A percentile compares a stretch with the other conserved stretches of the same genome.
Conservation (phyloP, 2,329 filamentous ascomycete species). For the Thelonectria blattea region DNA sequence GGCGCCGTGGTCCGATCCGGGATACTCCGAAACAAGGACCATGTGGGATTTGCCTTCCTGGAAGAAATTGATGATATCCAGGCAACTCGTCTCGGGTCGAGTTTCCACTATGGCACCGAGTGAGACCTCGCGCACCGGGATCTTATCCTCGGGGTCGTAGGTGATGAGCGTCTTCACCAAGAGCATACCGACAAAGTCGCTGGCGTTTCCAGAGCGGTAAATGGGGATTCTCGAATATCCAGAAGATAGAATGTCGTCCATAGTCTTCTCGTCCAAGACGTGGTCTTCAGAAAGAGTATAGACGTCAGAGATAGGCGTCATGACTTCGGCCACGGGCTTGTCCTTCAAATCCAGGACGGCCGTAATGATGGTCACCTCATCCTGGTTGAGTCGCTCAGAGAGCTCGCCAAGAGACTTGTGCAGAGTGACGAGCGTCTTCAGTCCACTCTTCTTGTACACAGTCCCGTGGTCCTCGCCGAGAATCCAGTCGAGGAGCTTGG, state of each 20-base stretch:
- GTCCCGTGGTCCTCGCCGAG: constrained; percentile 95
- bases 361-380: constrained; percentile 98
- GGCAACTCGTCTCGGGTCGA: constrained; percentile 89
- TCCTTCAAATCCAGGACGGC: constrained; percentile 96
- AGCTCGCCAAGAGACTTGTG: constrained; percentile 90
- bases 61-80: constrained; percentile 99
- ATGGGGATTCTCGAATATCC: constrained; percentile 97
- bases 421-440: constrained; percentile 94
- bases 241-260: constrained; percentile 90
- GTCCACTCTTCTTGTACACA: constrained; percentile 95
- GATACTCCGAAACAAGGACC: constrained; percentile 90
- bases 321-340: constrained; percentile 92
- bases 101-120: constrained; percentile 95
- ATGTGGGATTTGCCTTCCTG: constrained; percentile 99
- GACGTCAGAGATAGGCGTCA: constrained; percentile 98
- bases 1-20: constrained; percentile 89
- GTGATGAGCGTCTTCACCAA: constrained; percentile 98
- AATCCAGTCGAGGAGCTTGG: constrained; percentile 91
- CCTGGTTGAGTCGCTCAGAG: constrained; percentile 89
- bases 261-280: constrained; percentile 88
- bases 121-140: constrained; percentile 86
- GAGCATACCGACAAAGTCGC: constrained; percentile 96
- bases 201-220: constrained; percentile 80
- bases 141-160: constrained; percentile 93
- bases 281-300: constrained; percentile 97